Percentiles rank a stretch among this genome's conserved stretches.
Conservation (phyloP, 1,139 yeast species). For the Hemisphaericaspora lyxosophila region DNA sequence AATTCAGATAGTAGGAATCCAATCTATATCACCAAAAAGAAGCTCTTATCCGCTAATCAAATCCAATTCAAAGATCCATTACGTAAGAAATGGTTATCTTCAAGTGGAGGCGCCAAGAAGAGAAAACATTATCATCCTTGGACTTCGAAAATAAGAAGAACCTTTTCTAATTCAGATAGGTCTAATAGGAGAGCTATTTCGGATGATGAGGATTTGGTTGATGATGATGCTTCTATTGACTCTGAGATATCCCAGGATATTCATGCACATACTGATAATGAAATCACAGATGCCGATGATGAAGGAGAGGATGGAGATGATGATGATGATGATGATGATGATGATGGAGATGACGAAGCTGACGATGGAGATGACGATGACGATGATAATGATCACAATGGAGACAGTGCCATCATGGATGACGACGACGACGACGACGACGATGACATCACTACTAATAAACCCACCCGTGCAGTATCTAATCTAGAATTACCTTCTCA, state of each 20-base stretch:
- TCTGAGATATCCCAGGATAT: constrained; percentile 14
- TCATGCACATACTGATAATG: constrained; percentile 15
- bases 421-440: constrained; percentile 20
- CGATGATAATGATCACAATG: constrained; percentile 15
- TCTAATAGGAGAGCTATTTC: constrained; percentile 12
- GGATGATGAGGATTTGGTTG: constrained; percentile 13
- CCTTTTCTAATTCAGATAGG: constrained; percentile 23
- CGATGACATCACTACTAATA: constrained; percentile 24
- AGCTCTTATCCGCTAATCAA: constrained; percentile 9
- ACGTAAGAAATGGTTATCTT: constrained; percentile 17
- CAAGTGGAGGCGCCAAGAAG: constrained; percentile 10
- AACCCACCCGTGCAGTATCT: constrained; percentile 32
- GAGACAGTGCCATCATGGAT: constrained; percentile 18
- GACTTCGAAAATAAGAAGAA: constrained; percentile 16
- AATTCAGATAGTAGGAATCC: constrained; percentile 31
- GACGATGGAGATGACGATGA: constrained; percentile 15
- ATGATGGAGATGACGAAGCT: constrained; percentile 14
- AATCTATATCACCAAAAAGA: constrained; percentile 30
- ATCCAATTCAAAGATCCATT: constrained; percentile 21
- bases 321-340: constrained; percentile 14
- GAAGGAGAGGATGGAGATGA: constrained; percentile 17
- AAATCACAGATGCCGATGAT: constrained; percentile 10
- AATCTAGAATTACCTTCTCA: constrained; percentile 34
- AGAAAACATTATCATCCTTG: constrained; percentile 14
- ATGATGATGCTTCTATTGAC: constrained; percentile 16